phyloP scores from a whole-genome alignment of 805 yeast species.

The Ogataea thermomethanolica region DNA sequence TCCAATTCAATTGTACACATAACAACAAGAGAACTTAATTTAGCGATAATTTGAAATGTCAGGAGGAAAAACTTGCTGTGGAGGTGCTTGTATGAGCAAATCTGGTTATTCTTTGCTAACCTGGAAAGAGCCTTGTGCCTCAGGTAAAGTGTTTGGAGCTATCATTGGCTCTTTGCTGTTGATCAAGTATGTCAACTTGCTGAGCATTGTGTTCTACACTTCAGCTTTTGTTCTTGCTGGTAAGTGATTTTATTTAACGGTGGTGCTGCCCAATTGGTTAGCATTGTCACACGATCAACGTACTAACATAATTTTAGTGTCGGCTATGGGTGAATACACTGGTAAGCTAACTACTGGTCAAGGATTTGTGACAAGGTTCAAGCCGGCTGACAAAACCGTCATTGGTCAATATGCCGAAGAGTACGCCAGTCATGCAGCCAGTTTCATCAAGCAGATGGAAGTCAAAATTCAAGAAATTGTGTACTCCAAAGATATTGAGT shows the following conservation, averaged over 20 bases:
- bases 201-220: constrained; percentile 58
- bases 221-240: constrained; percentile 51
- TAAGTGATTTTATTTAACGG: constrained; percentile 13
- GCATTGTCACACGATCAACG: constrained; percentile 1
- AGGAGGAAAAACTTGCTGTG: constrained; percentile 26
- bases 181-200: constrained; percentile 59
- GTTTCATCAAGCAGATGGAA: constrained; percentile 48
- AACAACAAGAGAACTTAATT: not conserved
- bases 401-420: constrained; percentile 28
- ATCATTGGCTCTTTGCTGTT: constrained; percentile 52
- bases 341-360: constrained; percentile 71
- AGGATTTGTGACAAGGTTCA: constrained; percentile 77
- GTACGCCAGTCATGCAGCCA: constrained; percentile 35
- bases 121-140: constrained; percentile 72
- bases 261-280: no score
- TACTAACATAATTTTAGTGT: constrained; percentile 29
- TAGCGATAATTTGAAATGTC: constrained; percentile 9
- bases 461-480: constrained; percentile 50
- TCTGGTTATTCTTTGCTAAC: constrained; percentile 44
- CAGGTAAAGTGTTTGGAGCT: constrained; percentile 74
- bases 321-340: constrained; percentile 74
- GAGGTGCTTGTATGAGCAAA: constrained; percentile 30
- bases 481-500: constrained; percentile 67
- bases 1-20: not conserved
- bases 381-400: constrained; percentile 47